Evolutionary conservation across 1,284 basidiomycete species (phyloP).

Genomic region (Golubevia pallescens): DNA sequence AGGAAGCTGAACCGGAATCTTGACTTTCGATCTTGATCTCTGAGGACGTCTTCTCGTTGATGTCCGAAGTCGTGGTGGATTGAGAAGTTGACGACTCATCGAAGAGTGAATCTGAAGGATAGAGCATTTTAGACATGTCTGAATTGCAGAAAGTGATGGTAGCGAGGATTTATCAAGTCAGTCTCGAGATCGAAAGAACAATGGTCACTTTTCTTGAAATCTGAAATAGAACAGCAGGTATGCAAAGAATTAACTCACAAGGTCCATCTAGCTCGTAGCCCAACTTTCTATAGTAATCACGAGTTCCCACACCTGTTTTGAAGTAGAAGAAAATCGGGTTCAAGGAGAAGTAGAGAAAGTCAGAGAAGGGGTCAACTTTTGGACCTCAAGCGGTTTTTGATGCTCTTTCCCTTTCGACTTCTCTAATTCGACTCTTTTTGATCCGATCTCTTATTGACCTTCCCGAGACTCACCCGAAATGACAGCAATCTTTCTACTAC

Average conservation of each 20-base stretch:
- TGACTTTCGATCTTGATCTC: not conserved
- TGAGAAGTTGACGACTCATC: not conserved
- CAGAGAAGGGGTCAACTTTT: too few relatives aligned
- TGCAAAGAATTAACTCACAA: too few relatives aligned
- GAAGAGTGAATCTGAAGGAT: not conserved
- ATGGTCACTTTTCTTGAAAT: too few relatives aligned
- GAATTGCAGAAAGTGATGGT: not conserved
- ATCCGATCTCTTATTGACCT: not conserved
- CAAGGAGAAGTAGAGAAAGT: too few relatives aligned
- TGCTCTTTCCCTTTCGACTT: too few relatives aligned
- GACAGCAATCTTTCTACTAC: slow-evolving; percentile 56
- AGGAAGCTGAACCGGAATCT: not conserved
- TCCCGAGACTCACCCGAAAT: slow-evolving; percentile 45
- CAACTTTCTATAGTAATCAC: slow-evolving; percentile 58
- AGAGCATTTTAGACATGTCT: not conserved
- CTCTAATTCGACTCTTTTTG: not conserved
- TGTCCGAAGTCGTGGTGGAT: not conserved
- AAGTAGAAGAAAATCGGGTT: too few relatives aligned
- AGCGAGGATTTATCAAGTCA: too few relatives aligned
- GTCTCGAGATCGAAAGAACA: too few relatives aligned
- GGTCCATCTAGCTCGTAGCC: slow-evolving; percentile 60
- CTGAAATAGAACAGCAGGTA: too few relatives aligned
- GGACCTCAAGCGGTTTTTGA: too few relatives aligned
- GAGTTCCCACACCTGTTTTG: slow-evolving; percentile 40
- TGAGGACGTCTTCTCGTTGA: not conserved